A percentile compares a stretch with the other conserved stretches of the same genome.
Conservation (phyloP, 257 asterid species). For the Nicotiana otophora region DNA sequence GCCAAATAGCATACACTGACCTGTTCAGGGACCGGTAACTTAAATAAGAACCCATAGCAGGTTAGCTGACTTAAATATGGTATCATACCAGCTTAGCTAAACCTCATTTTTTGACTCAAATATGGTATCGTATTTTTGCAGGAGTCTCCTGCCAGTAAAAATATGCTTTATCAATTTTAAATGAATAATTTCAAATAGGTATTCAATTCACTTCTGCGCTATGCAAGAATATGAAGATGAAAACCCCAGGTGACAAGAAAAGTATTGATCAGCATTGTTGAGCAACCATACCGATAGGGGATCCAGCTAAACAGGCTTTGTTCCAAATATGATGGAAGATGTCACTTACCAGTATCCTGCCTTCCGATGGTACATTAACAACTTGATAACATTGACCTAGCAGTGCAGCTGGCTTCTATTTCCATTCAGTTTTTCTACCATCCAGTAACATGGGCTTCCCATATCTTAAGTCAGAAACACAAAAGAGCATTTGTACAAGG, state of each 20-base stretch:
- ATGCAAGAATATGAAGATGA: constrained; percentile 1
- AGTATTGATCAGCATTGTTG: background rate
- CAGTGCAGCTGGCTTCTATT: background rate
- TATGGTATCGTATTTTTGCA: constrained; percentile 23
- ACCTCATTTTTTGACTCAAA: constrained; percentile 3
- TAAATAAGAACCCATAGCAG: constrained; percentile 29
- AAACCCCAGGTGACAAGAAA: background rate
- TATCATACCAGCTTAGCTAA: background rate
- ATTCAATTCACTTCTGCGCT: background rate
- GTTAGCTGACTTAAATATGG: background rate
- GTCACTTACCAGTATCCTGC: background rate
- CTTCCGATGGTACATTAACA: background rate
- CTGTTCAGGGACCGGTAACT: constrained; percentile 74
- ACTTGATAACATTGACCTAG: background rate
- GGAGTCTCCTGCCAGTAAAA: constrained; percentile 51
- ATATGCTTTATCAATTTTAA: background rate
- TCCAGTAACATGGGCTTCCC: background rate
- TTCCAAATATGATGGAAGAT: background rate
- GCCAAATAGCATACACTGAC: constrained; percentile 60
- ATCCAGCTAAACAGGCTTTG: background rate
- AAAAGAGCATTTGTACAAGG: background rate
- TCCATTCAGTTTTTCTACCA: background rate
- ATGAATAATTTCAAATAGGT: background rate
- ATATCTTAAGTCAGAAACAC: background rate
- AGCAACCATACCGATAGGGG: constrained; percentile 12